Conservation (phyloP, 1,139 yeast species). For the Geotrichum restrictum region DNA sequence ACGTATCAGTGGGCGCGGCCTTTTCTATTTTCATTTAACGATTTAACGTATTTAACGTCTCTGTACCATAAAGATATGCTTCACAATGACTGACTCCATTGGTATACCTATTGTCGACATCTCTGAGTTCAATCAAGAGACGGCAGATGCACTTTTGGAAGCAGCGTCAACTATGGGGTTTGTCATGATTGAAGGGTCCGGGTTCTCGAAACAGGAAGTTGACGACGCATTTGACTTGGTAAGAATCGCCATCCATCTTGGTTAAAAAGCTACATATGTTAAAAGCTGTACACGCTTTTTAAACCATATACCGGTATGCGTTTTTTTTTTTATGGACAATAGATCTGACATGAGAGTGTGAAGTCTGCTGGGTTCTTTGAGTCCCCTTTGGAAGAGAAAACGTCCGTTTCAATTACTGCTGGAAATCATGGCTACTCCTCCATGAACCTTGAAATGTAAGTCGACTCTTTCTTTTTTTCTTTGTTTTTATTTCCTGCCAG, state of each 20-base stretch:
- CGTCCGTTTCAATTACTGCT: constrained; percentile 45
- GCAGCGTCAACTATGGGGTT: constrained; percentile 73
- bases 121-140: constrained; percentile 42
- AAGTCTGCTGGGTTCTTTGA: constrained; percentile 54
- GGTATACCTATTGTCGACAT: constrained; percentile 45
- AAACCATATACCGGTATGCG: not conserved
- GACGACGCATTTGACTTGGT: constrained; percentile 48
- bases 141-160: constrained; percentile 52
- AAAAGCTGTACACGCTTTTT: not conserved
- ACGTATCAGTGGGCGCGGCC: too few relatives aligned
- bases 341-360: too few relatives aligned
- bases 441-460: constrained; percentile 57
- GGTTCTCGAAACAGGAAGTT: constrained; percentile 56
- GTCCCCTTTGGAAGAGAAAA: constrained; percentile 50
- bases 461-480: constrained; percentile 33
- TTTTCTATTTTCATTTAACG: too few relatives aligned
- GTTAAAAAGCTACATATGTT: too few relatives aligned
- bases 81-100: constrained; percentile 2
- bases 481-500: too few relatives aligned
- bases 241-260: too few relatives aligned
- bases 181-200: constrained; percentile 69
- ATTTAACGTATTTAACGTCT: too few relatives aligned
- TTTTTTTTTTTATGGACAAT: not conserved
- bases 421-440: constrained; percentile 62
- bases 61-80: too few relatives aligned